Evolutionary conservation across 2,329 filamentous ascomycete genomes (phyloP), one percentile per base, ranked within the genome.

Genomic region (Knoxdaviesia proteae): DNA sequence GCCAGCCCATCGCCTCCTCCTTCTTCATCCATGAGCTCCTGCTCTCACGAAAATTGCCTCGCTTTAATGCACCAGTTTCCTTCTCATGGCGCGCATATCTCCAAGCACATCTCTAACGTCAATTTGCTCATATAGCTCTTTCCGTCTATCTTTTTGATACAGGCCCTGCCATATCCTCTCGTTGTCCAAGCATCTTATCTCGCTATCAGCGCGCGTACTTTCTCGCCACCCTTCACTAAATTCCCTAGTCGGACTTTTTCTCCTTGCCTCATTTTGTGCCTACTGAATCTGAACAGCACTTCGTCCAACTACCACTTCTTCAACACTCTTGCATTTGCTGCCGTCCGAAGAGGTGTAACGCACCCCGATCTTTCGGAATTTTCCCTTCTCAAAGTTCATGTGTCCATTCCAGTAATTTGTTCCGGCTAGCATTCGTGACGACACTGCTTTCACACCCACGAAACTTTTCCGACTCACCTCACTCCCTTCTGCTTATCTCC

Each of bases 161-260:
- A 33, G 31, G 20, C 36, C 35, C 11, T 40, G 32, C 44, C 42
- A 39, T 44, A 40, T 43, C 34, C 32, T 37, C 36, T 38, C 30
- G 42, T 36, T n/a, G 37, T 31, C 40, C 10, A n/a, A 40, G 20
- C 20, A 20, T 20, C 20, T 20, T 20, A 2, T 20, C 20, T 20
- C 20, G 20, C 20, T 20, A 20, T 20, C 20, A 20, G 20, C 20
- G 20, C 20, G 20, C 20, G 20, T 20, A 20, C 20, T 33, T 33
- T 40, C 29, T 32, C 29, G 33, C 6, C 31, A 8, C 30, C 30
- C 20, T 33, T 9, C 11, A 10, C n/a, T 30, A 7, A 34, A 33
- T 38, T n/a, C 29, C 6, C 11, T 32, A 40, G 6, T 31, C 38
- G 38, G 20, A 20, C 3, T 20, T 20, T 38, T 20, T 38, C 10